Evolutionary conservation across 192 early-diverging fungal species (phyloP), one percentile per base, ranked within the genome.

Genomic region (Lunasporangiospora selenospora): DNA sequence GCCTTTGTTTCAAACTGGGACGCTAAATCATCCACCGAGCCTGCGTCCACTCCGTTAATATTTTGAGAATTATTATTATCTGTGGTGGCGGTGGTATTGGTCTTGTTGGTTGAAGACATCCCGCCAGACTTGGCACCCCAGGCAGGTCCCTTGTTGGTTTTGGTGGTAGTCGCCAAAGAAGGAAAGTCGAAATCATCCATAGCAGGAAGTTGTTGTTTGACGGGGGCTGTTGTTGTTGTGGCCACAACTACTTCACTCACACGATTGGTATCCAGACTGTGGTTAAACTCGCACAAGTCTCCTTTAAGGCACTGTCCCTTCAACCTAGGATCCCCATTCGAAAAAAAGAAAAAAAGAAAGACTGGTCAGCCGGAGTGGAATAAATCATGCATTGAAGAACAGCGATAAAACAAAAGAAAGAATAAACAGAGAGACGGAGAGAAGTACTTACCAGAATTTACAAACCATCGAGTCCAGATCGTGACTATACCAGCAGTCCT

Each of bases 401-500:
- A 32, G 15, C 40, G 19, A 33, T 4, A 31, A 40, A 37, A 65
- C 38, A 31, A 36, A 23, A 29, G 6, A 49, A 33, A 24, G 16
- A 53, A 60, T 30, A 26, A 57, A n/a, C 31, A 47, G 31, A 30
- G 1, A 1, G 30, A 46, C 15, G 12, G 21, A 37, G 32, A 21
- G 8, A 39, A 27, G 16, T 40, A 10, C 75, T 77, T 77, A 85
- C 83, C 83, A 85, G 43, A 82, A 85, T 56, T 85, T 85, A 52
- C 83, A 85, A n/a, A 81, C 63, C 57, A 76, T 80, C 13, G 65
- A 62, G 29, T 82, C 75, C 36, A 82, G 37, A 48, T 85, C 83
- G 59, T 85, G 83, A 30, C 77, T 76, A 60, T 77, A 85, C 79
- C 80, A 81, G 36, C 83, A 85, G 58, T 85, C 83, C 46, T 79